phyloP scores from a whole-genome alignment of 495 filamentous ascomycete species.

The Xylaria cubensis region DNA sequence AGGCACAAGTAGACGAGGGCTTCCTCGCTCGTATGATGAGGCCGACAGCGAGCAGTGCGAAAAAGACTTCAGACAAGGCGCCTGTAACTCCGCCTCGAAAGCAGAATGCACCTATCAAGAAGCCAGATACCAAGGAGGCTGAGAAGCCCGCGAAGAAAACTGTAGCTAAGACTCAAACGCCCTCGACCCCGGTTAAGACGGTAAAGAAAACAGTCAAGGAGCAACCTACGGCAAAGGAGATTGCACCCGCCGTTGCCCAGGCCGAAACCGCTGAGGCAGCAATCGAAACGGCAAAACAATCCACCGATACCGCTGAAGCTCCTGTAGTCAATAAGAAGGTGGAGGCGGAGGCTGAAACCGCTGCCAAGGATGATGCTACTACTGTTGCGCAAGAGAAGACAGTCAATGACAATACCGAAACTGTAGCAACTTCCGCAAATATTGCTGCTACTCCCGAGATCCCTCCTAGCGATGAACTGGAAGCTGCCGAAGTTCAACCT shows the following conservation, averaged over 20 bases:
- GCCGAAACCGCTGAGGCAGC: slow-evolving; percentile 41
- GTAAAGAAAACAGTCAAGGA: slow-evolving; percentile 38
- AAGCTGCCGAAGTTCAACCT: not conserved
- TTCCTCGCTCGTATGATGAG: slow-evolving; percentile 95
- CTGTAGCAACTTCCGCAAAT: not conserved
- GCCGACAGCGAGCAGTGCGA: slow-evolving; percentile 79
- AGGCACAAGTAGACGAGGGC: slow-evolving; percentile 66
- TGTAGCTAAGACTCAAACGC: slow-evolving; percentile 33
- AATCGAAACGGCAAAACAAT: slow-evolving; percentile 35
- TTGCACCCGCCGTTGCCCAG: slow-evolving; percentile 41
- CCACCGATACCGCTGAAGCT: slow-evolving; percentile 28
- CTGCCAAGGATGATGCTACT: slow-evolving; percentile 12
- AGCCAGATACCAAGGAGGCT: slow-evolving; percentile 30
- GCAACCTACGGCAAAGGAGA: slow-evolving; percentile 34
- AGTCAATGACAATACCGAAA: not conserved
- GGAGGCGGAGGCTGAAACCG: slow-evolving; percentile 28
- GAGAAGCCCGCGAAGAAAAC: slow-evolving; percentile 40
- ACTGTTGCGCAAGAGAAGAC: slow-evolving; percentile 9
- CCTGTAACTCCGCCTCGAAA: slow-evolving; percentile 51
- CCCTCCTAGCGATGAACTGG: not conserved
- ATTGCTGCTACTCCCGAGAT: not conserved
- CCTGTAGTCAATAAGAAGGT: slow-evolving; percentile 25
- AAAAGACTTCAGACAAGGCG: slow-evolving; percentile 76
- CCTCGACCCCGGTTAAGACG: slow-evolving; percentile 32
- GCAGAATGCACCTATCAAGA: slow-evolving; percentile 35